These are phyloP conservation scores for Raffaelea arxii DNA, from an alignment of 2,329 filamentous ascomycete genomes.

Conservation along the genomic window DNA sequence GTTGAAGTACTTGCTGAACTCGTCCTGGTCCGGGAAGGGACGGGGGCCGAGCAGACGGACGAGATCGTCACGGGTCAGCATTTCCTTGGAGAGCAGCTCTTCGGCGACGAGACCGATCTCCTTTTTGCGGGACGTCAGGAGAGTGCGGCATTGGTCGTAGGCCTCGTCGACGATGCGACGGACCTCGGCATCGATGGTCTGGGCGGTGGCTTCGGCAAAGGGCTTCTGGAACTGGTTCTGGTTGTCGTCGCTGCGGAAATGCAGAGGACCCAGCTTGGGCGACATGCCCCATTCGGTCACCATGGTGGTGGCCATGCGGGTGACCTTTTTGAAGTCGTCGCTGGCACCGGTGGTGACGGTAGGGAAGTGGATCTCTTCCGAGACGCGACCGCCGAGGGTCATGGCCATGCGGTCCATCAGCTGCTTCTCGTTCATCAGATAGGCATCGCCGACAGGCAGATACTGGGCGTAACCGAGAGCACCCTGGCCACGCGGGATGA, in stretches of 20 bases:
- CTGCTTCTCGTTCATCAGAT: slow-evolving; percentile 91
- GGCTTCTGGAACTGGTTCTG: slow-evolving; percentile 82
- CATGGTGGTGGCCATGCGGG: slow-evolving; percentile 91
- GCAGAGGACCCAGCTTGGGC: slow-evolving; percentile 81
- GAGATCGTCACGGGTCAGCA: slow-evolving; percentile 85
- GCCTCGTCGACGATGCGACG: slow-evolving; percentile 85
- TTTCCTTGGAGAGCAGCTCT: slow-evolving; percentile 85
- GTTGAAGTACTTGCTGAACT: slow-evolving; percentile 92
- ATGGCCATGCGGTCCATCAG: slow-evolving; percentile 99
- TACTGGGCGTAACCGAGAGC: slow-evolving; percentile 96
- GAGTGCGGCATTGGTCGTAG: slow-evolving; percentile 78
- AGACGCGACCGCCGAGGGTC: slow-evolving; percentile 91
- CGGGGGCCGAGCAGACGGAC: slow-evolving; percentile 76
- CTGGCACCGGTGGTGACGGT: slow-evolving; percentile 91
- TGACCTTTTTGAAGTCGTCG: slow-evolving; percentile 98
- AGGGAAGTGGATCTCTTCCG: slow-evolving; percentile 92
- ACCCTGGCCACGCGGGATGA: slow-evolving; percentile 91
- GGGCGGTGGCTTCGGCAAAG: slow-evolving; percentile 88
- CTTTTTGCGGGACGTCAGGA: slow-evolving; percentile 75
- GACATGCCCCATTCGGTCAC: slow-evolving; percentile 99
- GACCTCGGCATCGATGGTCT: slow-evolving; percentile 86
- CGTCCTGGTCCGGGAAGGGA: slow-evolving; percentile 74
- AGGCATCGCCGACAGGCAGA: slow-evolving; percentile 81
- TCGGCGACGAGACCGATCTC: slow-evolving; percentile 87
- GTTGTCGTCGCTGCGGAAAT: slow-evolving; percentile 64